Evolutionary conservation across 768 basidiomycete species (phyloP).

Genomic region (Leccinum olivaceopallidum): DNA sequence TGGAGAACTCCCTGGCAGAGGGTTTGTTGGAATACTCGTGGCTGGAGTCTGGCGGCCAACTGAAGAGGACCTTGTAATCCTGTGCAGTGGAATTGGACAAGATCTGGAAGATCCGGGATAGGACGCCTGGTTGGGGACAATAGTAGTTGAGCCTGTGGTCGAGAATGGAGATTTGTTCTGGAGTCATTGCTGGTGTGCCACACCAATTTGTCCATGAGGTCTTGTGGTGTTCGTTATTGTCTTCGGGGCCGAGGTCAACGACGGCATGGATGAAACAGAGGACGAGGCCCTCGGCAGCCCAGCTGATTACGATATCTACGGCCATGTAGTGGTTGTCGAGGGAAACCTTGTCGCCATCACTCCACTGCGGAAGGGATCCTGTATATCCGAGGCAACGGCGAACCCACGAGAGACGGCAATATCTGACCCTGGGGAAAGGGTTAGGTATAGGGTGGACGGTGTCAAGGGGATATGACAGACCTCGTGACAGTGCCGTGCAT

Average conservation of each 20-base stretch:
- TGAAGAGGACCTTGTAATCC: constrained; percentile 59
- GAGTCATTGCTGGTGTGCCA: constrained; percentile 65
- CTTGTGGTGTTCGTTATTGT: constrained; percentile 76
- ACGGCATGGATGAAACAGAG: constrained; percentile 88
- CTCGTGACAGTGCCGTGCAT: constrained; percentile 86
- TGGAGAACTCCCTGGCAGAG: constrained; percentile 48
- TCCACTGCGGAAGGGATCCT: constrained; percentile 55
- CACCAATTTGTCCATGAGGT: constrained; percentile 89
- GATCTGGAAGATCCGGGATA: constrained; percentile 77
- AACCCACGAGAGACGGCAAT: constrained; percentile 72
- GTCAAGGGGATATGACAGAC: constrained; percentile 32
- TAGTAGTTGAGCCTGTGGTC: constrained; percentile 57
- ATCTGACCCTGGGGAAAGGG: constrained; percentile 61
- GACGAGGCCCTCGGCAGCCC: constrained; percentile 84
- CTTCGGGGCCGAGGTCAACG: constrained; percentile 63
- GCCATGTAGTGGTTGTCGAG: constrained; percentile 79
- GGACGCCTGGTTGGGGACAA: constrained; percentile 50
- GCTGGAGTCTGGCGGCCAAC: constrained; percentile 70
- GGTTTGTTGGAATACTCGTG: constrained; percentile 41
- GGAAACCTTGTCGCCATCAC: constrained; percentile 66
- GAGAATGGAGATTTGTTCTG: constrained; percentile 58
- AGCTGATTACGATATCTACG: constrained; percentile 88
- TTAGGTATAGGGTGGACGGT: constrained; percentile 19
- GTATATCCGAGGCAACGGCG: constrained; percentile 71
- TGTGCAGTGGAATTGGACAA: constrained; percentile 52